These are phyloP conservation scores for Talaromyces sp. DNA, from an alignment of 2,329 filamentous ascomycete genomes.

Conservation along the genomic window DNA sequence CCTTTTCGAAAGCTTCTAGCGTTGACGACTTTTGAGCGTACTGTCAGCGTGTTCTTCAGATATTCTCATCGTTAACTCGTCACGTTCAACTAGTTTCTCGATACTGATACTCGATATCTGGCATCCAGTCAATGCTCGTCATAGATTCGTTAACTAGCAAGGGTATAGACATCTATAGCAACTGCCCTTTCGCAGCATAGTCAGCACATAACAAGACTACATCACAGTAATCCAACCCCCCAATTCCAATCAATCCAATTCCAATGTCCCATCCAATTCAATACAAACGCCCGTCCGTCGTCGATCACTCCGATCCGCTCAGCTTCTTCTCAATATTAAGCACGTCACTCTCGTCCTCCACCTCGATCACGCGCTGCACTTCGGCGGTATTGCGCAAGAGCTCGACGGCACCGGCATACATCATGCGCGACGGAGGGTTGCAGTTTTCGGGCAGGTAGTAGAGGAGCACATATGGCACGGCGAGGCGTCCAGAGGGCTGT, in stretches of 20 bases:
- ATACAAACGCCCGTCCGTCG: neutral
- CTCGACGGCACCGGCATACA: slow-evolving; percentile 94
- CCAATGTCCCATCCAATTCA: neutral
- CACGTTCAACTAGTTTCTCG: too few relatives aligned
- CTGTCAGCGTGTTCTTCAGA: neutral
- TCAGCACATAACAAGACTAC: too few relatives aligned
- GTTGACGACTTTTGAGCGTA: too few relatives aligned
- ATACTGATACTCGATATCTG: neutral
- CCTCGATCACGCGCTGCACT: slow-evolving; percentile 81
- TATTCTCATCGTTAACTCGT: too few relatives aligned
- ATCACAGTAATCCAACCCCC: neutral
- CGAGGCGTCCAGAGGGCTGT: slow-evolving; percentile 73
- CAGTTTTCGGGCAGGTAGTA: slow-evolving; percentile 93
- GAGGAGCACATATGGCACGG: slow-evolving; percentile 88
- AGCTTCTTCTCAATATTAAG: slow-evolving; percentile 71
- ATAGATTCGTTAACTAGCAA: neutral
- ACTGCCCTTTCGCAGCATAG: neutral
- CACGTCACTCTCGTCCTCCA: slow-evolving; percentile 74
- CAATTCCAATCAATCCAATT: too few relatives aligned
- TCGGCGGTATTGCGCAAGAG: slow-evolving; percentile 90
- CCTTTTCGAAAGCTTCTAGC: too few relatives aligned
- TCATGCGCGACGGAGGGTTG: slow-evolving; percentile 81
- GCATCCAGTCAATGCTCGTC: neutral
- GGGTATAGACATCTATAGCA: neutral
- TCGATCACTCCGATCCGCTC: slow-evolving; percentile 19